Evolutionary conservation across 805 yeast species (phyloP).

Genomic region (Monosporozyma aquatica): DNA sequence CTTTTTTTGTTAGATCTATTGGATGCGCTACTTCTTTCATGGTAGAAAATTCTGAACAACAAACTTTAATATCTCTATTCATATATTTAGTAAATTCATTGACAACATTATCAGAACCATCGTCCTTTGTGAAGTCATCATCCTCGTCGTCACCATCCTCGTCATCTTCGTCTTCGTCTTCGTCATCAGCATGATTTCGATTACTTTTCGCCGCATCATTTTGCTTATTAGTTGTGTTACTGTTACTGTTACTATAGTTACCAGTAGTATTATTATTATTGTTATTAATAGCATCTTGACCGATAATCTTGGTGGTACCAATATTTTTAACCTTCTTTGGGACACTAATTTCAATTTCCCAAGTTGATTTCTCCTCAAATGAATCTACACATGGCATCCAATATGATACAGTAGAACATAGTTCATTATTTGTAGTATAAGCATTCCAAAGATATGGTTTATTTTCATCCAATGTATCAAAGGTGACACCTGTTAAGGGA

Average conservation of each 20-base stretch:
- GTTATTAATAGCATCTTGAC: constrained; percentile 14
- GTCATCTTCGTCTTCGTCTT: constrained; percentile 16
- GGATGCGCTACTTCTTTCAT: constrained; percentile 69
- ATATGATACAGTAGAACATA: constrained; percentile 77
- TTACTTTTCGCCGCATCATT: constrained; percentile 7
- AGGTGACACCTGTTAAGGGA: constrained; percentile 66
- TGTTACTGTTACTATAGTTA: not conserved
- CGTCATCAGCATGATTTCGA: not conserved
- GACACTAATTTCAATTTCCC: constrained; percentile 83
- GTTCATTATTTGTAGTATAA: constrained; percentile 70
- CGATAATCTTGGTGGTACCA: constrained; percentile 33
- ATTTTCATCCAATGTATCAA: constrained; percentile 38
- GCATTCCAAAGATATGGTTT: constrained; percentile 63
- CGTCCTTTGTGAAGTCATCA: constrained; percentile 12
- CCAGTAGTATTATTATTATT: not conserved
- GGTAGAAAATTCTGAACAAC: constrained; percentile 61
- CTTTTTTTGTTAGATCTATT: constrained; percentile 62
- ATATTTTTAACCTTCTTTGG: constrained; percentile 75
- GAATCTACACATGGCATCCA: constrained; percentile 97
- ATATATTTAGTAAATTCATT: constrained; percentile 25
- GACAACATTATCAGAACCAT: constrained; percentile 2
- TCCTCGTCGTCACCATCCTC: constrained; percentile 28
- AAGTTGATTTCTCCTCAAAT: constrained; percentile 77
- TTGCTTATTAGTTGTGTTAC: not conserved
- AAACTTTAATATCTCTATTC: constrained; percentile 47